These are phyloP conservation scores for Cytospora piceicola DNA, from an alignment of 2,329 filamentous ascomycete genomes.

Conservation along the genomic window DNA sequence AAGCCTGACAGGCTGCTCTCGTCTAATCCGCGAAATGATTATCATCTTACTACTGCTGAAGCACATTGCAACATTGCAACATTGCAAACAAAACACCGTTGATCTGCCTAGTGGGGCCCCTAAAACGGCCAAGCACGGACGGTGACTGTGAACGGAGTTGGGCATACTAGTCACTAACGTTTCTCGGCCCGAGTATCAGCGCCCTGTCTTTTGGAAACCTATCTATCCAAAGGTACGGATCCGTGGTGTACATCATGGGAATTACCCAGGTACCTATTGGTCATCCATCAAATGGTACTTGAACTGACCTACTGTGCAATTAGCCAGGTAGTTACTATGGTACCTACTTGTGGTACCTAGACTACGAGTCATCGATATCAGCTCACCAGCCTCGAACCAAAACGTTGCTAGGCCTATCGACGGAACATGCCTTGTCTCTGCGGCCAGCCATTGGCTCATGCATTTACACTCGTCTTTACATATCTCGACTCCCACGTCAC, in stretches of 20 bases:
- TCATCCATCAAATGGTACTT: too few species aligned
- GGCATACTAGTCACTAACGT: neutral
- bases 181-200: neutral
- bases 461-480: neutral
- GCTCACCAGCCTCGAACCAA: neutral
- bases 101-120: too few species aligned
- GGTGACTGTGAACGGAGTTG: slow-evolving; percentile 1
- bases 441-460: slow-evolving; percentile 2
- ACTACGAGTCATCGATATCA: slow-evolving; percentile 7
- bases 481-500: neutral
- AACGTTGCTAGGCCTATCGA: slow-evolving; percentile 6
- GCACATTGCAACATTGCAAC: neutral
- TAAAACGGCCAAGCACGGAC: neutral
- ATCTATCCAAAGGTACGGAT: too few species aligned
- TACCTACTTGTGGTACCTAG: neutral
- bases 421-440: slow-evolving; percentile 5
- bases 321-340: too few species aligned
- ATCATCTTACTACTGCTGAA: slow-evolving; percentile 8
- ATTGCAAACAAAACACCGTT: neutral
- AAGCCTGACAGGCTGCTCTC: neutral
- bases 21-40: slow-evolving; percentile 1
- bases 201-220: too few species aligned
- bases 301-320: too few species aligned
- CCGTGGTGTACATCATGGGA: too few species aligned
- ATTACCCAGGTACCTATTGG: too few species aligned